A percentile compares a stretch with the other conserved stretches of the same genome.
Evolutionary conservation across 2,329 filamentous ascomycete species (phyloP).

Genomic region (Epichloe uncinata): DNA sequence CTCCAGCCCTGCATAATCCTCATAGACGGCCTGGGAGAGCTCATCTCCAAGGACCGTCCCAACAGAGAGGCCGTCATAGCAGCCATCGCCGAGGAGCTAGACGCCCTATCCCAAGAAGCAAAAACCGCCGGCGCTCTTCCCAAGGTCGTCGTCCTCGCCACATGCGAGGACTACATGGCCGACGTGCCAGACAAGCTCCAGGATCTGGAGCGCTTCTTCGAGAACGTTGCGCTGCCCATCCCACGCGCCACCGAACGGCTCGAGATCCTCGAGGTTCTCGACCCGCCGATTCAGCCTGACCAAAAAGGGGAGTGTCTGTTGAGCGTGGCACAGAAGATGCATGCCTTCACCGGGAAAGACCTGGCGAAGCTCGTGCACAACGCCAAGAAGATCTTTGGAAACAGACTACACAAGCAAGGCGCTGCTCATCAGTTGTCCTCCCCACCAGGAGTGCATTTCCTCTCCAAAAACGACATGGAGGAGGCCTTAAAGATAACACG

Average conservation of each 20-base stretch:
- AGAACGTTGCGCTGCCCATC: slow-evolving; percentile 61
- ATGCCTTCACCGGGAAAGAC: slow-evolving; percentile 77
- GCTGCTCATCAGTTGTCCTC: slow-evolving; percentile 1
- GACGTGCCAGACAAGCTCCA: slow-evolving; percentile 60
- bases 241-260: slow-evolving; percentile 58
- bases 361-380: slow-evolving; percentile 46
- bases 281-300: slow-evolving; percentile 31
- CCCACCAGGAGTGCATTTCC: slow-evolving; percentile 14
- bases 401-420: slow-evolving; percentile 12
- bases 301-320: slow-evolving; percentile 39
- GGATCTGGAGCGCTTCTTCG: slow-evolving; percentile 52
- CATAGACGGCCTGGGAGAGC: slow-evolving; percentile 57
- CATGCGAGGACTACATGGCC: slow-evolving; percentile 54
- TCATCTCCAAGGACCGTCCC: slow-evolving; percentile 48
- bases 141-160: slow-evolving; percentile 59
- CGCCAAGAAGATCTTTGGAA: slow-evolving; percentile 16
- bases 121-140: slow-evolving; percentile 25
- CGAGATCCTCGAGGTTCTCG: slow-evolving; percentile 56
- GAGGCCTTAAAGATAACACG: slow-evolving; percentile 54
- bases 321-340: slow-evolving; percentile 58
- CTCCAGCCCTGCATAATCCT: slow-evolving; percentile 65
- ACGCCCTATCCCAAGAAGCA: slow-evolving; percentile 33
- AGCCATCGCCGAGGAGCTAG: slow-evolving; percentile 40
- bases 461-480: slow-evolving; percentile 41
- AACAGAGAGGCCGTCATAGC: slow-evolving; percentile 37